Percentiles rank a stretch among this genome's conserved stretches.
Conservation (phyloP, 2,329 filamentous ascomycete species). For the Xylaria multiplex region DNA sequence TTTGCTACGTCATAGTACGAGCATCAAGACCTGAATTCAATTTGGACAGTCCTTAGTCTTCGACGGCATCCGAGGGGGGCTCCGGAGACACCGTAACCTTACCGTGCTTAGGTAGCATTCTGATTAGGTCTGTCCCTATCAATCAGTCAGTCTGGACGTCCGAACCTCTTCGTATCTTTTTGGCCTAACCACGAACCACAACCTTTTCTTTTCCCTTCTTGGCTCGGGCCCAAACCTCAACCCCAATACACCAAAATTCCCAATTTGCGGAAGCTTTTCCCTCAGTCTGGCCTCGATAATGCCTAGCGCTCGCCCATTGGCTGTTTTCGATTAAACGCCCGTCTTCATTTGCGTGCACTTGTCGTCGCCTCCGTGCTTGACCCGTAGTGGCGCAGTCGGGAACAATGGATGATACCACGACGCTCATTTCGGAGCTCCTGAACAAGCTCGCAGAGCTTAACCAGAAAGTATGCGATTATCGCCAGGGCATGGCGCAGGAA, state of each 20-base stretch:
- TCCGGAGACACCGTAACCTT: conserved; percentile 12
- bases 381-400: conserved; percentile 31
- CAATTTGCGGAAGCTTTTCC: conserved; percentile 3
- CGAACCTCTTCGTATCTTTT: conserved; percentile 11
- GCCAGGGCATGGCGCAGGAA: conserved; percentile 65
- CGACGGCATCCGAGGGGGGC: conserved; percentile 6
- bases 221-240: conserved; percentile 10
- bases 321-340: conserved; percentile 23
- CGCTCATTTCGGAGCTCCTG: conserved; percentile 62
- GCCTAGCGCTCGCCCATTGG: conserved; percentile 29
- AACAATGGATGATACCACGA: conserved; percentile 60
- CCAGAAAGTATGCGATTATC: conserved; percentile 65
- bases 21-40: conserved; percentile 10
- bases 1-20: conserved; percentile 24
- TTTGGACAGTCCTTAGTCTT: not conserved
- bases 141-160: conserved; percentile 1
- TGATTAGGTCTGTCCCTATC: conserved; percentile 15
- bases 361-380: conserved; percentile 12
- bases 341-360: conserved; percentile 22
- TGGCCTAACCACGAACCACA: conserved; percentile 14
- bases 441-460: conserved; percentile 66
- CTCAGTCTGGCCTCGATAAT: conserved; percentile 20
- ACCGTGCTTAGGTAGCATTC: conserved; percentile 10
- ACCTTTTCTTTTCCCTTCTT: conserved; percentile 7
- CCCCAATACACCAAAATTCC: conserved; percentile 15